Conservation (phyloP, 1,284 basidiomycete species). For the Wolfiporia cocos region DNA sequence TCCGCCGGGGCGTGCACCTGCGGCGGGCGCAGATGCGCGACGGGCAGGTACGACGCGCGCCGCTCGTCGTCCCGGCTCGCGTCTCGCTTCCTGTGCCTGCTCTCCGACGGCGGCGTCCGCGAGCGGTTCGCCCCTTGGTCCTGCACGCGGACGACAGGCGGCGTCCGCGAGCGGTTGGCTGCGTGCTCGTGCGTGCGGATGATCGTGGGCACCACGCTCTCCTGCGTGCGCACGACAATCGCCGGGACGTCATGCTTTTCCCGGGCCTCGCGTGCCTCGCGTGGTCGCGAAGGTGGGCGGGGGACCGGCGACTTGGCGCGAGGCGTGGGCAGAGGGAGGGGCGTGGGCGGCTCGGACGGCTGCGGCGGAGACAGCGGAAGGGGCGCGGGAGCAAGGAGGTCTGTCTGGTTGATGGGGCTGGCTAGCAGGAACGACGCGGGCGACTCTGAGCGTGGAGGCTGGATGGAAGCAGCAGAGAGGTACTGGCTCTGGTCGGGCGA, state of each 20-base stretch:
- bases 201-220: neutral
- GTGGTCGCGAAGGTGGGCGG: conserved; percentile 3
- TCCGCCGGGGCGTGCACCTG: conserved; percentile 8
- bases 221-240: neutral
- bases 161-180: neutral
- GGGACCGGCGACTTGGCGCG: conserved; percentile 11
- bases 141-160: conserved; percentile 4
- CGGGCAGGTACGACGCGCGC: conserved; percentile 14
- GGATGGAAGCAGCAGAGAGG: too few species aligned
- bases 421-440: too few species aligned
- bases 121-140: neutral
- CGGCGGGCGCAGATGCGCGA: conserved; percentile 16
- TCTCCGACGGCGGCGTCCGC: conserved; percentile 8
- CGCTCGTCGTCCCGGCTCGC: conserved; percentile 7
- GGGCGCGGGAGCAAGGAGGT: conserved; percentile 2
- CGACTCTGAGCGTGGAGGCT: too few species aligned
- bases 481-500: neutral
- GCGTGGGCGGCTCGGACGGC: conserved; percentile 8
- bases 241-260: too few species aligned
- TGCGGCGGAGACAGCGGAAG: conserved; percentile 5
- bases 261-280: conserved; percentile 1
- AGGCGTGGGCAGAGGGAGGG: conserved; percentile 8
- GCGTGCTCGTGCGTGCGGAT: neutral
- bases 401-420: neutral
- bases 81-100: conserved; percentile 8